Evolutionary conservation across 371 early-diverging fungal species (phyloP), one percentile per base, ranked within the genome.

Genomic region (Mucor velutinosus): DNA sequence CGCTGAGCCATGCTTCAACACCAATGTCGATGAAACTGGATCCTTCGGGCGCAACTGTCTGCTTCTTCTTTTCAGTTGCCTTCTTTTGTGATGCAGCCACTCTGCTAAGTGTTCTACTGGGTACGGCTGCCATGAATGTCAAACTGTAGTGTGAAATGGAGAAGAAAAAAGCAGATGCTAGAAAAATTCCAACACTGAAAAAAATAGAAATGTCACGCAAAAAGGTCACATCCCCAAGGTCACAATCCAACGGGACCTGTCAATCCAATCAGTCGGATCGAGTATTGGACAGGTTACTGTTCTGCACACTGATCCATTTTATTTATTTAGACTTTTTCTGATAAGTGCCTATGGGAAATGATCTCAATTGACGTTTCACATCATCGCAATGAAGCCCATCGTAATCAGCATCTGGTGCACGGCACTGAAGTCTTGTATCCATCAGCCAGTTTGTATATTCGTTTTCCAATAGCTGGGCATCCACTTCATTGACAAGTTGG

Each of bases 1-100:
- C 89, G 29, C 86, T 78, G 3, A 99, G 85, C 97, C 97, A 97
- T 5, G 78, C 74, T 49, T 90, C 85, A 2, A 98, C 73, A 14
- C 95, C 94, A 30, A 95, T 81, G 21, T 88, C 81, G 6, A 65
- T 51, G 74, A 93, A 93, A 6, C 67, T 63, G 1, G 65, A 70
- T 19, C 66, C 70, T 58, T 51, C 58, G 21, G 64, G 60, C 8
- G 70, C 70, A 30, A 64, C 70, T 1, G n/a, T 41, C 6, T 43
- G 64, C 56, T 70, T 59, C 39, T 73, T 68, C 7, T 53, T 58
- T 27, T 41, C 47, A 33, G 29, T 4, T 6, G 51, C 57, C 23
- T 62, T 68, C 37, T 76, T 66, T 53, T 65, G 62, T 2, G 76
- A 58, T 8, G 67, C 66, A 2, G 73, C 74, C 30, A 73, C 74